Conservation (phyloP, 2,329 filamentous ascomycete genomes). For the Ceratocystis huliohia region DNA sequence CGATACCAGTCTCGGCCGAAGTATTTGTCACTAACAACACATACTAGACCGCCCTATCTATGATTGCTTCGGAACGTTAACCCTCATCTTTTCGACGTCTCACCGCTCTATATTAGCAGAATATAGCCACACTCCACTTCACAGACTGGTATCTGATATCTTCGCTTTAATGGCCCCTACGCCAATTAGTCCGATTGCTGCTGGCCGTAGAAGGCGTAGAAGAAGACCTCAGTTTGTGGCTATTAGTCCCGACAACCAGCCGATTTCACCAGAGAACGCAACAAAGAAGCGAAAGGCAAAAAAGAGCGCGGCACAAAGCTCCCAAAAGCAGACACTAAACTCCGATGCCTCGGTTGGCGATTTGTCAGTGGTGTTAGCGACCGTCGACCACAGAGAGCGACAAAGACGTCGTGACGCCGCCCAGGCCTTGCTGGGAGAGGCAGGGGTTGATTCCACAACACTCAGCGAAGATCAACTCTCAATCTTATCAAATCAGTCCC, state of each 20-base stretch:
- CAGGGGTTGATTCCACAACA: constrained; percentile 39
- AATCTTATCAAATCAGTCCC: constrained; percentile 48
- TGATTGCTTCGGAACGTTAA: constrained; percentile 42
- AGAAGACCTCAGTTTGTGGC: background rate
- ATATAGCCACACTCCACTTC: constrained; percentile 45
- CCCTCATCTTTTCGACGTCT: constrained; percentile 38
- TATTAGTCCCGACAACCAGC: constrained; percentile 22
- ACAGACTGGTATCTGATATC: constrained; percentile 42
- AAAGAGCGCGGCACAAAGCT: background rate
- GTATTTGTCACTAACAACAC: constrained; percentile 19
- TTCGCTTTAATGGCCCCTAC: constrained; percentile 26
- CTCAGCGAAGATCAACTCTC: constrained; percentile 44
- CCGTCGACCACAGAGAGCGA: constrained; percentile 32
- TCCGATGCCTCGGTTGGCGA: background rate
- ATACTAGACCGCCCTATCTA: constrained; percentile 43
- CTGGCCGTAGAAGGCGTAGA: background rate
- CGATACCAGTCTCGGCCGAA: background rate
- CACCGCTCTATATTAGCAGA: constrained; percentile 38
- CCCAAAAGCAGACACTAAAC: background rate
- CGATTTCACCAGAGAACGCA: constrained; percentile 18
- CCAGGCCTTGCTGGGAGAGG: constrained; percentile 34
- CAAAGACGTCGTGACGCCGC: constrained; percentile 39
- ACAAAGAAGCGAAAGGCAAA: background rate
- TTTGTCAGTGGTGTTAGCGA: constrained; percentile 8
- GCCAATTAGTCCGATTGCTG: background rate